Evolutionary conservation across 1,284 basidiomycete genomes (phyloP).

Genomic region (Pseudozyma sp.): DNA sequence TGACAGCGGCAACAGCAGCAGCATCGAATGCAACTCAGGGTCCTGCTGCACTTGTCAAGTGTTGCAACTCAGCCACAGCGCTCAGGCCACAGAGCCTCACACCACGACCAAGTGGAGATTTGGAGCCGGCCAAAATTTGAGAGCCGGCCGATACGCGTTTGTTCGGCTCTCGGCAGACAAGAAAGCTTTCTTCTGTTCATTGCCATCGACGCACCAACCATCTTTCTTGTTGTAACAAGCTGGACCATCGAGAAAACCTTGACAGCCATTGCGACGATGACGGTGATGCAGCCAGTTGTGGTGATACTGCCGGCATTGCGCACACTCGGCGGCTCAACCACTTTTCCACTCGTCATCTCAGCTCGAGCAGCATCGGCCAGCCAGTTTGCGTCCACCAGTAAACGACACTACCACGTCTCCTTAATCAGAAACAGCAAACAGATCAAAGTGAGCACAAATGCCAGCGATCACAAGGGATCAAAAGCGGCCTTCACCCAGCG

Average conservation of each 20-base stretch:
- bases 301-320: conserved; percentile 17
- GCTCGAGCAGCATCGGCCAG: conserved; percentile 3
- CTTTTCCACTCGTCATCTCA: conserved; percentile 2
- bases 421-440: conserved; percentile 4
- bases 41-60: conserved; percentile 16
- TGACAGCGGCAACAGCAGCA: too few relatives aligned
- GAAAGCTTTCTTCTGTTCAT: neutral
- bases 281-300: conserved; percentile 3
- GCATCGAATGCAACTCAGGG: conserved; percentile 15
- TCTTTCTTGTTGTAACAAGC: neutral
- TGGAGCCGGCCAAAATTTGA: neutral
- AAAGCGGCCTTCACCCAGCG: conserved; percentile 42
- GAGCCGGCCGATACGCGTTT: conserved; percentile 25
- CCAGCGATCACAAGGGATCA: conserved; percentile 21
- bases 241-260: too few relatives aligned
- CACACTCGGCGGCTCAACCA: conserved; percentile 5
- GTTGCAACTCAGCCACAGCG: neutral
- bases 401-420: conserved; percentile 11
- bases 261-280: conserved; percentile 1
- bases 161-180: conserved; percentile 26
- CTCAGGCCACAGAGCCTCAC: too few relatives aligned
- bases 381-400: neutral
- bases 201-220: conserved; percentile 6
- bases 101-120: neutral
- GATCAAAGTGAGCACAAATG: conserved; percentile 1